Evolutionary conservation across 2,329 filamentous ascomycete species (phyloP).

Genomic region (Botryotinia calthae): DNA sequence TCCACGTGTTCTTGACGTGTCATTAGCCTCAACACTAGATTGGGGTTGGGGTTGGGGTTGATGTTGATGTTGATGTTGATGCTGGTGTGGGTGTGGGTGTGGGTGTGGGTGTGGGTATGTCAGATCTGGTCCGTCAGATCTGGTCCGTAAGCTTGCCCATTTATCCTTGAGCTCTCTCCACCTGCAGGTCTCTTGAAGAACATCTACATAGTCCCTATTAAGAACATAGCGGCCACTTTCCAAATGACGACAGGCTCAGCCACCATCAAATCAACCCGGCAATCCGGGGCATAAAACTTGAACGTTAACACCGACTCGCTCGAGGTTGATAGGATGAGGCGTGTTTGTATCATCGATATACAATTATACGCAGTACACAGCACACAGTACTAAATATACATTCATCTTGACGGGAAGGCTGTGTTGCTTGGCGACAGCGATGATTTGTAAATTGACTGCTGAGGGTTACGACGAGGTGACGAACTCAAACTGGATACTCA

Average conservation of each 20-base stretch:
- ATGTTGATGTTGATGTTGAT: too few relatives aligned
- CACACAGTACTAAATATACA: too few relatives aligned
- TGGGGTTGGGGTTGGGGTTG: too few relatives aligned
- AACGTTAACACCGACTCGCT: too few relatives aligned
- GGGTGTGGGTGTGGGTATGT: too few relatives aligned
- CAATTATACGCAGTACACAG: too few relatives aligned
- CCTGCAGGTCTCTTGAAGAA: neutral
- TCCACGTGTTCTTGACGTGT: constrained; percentile 13
- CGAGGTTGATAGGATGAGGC: neutral
- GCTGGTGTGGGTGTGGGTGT: neutral
- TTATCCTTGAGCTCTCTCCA: constrained; percentile 8
- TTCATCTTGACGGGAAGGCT: constrained; percentile 2
- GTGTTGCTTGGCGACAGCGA: constrained; percentile 17
- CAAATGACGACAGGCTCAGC: neutral
- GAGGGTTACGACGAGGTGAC: constrained; percentile 11
- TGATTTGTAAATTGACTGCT: neutral
- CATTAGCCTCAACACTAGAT: neutral
- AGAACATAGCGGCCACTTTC: neutral
- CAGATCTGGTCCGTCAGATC: neutral
- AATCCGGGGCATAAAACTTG: neutral
- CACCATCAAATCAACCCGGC: neutral
- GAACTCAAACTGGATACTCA: neutral
- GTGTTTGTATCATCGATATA: neutral
- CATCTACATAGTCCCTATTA: neutral
- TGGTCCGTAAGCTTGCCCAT: neutral